A percentile compares a stretch with the other conserved stretches of the same genome.
These are phyloP conservation scores for Colletotrichum trifolii DNA, from an alignment of 2,329 filamentous ascomycete genomes.

Conservation along the genomic window DNA sequence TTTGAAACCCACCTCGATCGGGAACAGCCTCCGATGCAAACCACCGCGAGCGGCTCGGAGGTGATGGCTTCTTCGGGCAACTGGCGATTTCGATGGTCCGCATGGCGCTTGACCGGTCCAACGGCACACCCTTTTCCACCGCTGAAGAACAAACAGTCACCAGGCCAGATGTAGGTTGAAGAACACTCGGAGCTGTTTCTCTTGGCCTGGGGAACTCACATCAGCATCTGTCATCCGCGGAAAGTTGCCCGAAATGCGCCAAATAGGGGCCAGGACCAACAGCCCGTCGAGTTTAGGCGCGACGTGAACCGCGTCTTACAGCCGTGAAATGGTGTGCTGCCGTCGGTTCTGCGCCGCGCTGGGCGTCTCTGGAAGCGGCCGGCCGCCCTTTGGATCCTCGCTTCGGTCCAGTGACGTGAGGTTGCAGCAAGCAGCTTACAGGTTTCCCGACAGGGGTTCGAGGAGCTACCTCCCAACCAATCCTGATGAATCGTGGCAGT, in stretches of 20 bases:
- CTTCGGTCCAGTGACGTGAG: slow-evolving; percentile 25
- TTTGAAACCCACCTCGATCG: slow-evolving; percentile 20
- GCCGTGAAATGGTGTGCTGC: slow-evolving; percentile 18
- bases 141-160: not conserved
- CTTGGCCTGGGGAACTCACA: slow-evolving; percentile 11
- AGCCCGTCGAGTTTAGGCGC: slow-evolving; percentile 18
- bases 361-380: slow-evolving; percentile 10
- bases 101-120: slow-evolving; percentile 3
- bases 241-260: not conserved
- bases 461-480: not conserved
- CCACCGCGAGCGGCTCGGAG: slow-evolving; percentile 28
- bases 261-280: not conserved
- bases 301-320: slow-evolving; percentile 14
- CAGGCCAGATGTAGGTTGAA: not conserved
- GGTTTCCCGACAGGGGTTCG: slow-evolving; percentile 4
- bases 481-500: not conserved
- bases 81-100: slow-evolving; percentile 6
- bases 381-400: not conserved
- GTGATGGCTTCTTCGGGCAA: slow-evolving; percentile 26
- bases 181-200: too few relatives aligned
- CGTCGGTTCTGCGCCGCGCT: slow-evolving; percentile 1
- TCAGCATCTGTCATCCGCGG: slow-evolving; percentile 33
- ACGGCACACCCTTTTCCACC: not conserved
- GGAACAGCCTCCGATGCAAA: slow-evolving; percentile 16
- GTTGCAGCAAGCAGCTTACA: slow-evolving; percentile 20